Conservation (phyloP, 805 yeast genomes). For the Monosporozyma yasuniensis region DNA sequence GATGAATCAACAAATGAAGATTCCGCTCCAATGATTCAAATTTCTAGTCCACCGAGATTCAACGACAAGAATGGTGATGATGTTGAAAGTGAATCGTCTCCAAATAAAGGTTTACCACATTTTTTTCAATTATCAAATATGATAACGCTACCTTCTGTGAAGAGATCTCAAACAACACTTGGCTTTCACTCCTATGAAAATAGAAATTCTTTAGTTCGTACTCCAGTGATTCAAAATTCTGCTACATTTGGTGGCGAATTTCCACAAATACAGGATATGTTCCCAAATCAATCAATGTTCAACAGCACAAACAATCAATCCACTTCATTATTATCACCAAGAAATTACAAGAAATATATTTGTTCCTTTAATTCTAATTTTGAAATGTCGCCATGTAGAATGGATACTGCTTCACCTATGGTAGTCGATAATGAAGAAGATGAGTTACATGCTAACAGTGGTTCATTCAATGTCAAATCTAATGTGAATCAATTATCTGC, state of each 20-base stretch:
- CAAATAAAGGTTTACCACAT: background rate
- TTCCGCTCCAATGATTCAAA: background rate
- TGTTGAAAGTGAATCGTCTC: background rate
- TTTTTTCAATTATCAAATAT: background rate
- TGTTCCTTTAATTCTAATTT: slow-evolving; percentile 30
- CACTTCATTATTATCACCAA: slow-evolving; percentile 13
- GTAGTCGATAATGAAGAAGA: background rate
- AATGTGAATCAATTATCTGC: background rate
- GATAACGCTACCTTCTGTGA: background rate
- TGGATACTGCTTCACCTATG: slow-evolving; percentile 2
- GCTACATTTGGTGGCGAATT: background rate
- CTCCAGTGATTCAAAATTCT: background rate
- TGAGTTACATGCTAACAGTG: background rate
- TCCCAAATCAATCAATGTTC: background rate
- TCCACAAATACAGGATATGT: background rate
- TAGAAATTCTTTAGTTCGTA: background rate
- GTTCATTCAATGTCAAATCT: background rate
- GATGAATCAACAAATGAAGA: background rate
- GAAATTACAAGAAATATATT: slow-evolving; percentile 22
- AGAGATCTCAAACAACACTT: slow-evolving; percentile 13
- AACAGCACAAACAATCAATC: background rate
- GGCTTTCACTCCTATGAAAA: slow-evolving; percentile 6
- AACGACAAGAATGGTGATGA: background rate
- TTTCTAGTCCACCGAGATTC: background rate
- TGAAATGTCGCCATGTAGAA: slow-evolving; percentile 21